phyloP scores from a whole-genome alignment of 139 green algal species.

The Ettlia oleoabundans region DNA sequence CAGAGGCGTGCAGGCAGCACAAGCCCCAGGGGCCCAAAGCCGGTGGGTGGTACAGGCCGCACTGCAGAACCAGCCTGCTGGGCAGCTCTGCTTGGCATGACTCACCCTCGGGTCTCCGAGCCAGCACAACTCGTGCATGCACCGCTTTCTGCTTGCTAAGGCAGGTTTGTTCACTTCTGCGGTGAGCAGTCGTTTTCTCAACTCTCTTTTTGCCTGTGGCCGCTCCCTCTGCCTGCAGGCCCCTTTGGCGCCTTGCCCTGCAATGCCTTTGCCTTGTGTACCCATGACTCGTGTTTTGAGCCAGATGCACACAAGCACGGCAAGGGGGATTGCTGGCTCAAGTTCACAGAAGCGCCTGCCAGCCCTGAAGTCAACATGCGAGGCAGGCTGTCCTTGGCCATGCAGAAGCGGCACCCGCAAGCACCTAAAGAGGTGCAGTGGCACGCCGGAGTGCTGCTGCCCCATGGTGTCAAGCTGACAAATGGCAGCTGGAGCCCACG shows the following conservation, averaged over 20 bases:
- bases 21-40: constrained; percentile 35
- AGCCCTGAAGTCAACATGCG: constrained; percentile 78
- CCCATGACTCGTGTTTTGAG: constrained; percentile 80
- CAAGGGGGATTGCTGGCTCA: constrained; percentile 91
- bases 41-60: no score
- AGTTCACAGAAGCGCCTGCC: constrained; percentile 68
- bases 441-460: constrained; percentile 73
- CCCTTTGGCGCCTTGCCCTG: constrained; percentile 67
- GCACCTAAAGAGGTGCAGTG: constrained; percentile 62
- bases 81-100: not conserved
- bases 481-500: constrained; percentile 73
- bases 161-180: no score
- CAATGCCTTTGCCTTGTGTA: constrained; percentile 86
- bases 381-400: constrained; percentile 35
- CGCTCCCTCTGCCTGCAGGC: not conserved
- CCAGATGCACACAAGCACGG: constrained; percentile 84
- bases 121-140: not conserved
- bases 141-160: no score
- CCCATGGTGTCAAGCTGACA: constrained; percentile 51
- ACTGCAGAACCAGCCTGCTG: no score
- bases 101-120: not conserved
- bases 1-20: constrained; percentile 66
- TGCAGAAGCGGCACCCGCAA: constrained; percentile 46
- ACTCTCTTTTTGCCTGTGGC: not conserved
- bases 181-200: not conserved